Evolutionary conservation across 2,329 filamentous ascomycete species (phyloP).

Genomic region (Ampelomyces quisqualis): DNA sequence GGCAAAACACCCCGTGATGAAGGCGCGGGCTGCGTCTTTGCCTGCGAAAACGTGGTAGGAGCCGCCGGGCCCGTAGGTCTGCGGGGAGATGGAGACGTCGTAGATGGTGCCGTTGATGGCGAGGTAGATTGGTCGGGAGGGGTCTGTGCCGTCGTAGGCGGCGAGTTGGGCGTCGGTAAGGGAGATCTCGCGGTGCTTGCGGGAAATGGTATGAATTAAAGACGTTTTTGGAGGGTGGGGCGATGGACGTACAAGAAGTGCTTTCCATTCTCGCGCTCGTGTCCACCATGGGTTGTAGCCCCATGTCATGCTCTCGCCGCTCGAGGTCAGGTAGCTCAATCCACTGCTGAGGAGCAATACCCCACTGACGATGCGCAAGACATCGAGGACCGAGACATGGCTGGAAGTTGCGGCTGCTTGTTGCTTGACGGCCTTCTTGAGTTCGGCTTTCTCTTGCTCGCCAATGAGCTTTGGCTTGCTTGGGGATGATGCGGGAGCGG

Average conservation of each 20-base stretch:
- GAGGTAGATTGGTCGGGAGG: conserved; percentile 78
- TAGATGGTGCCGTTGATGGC: conserved; percentile 86
- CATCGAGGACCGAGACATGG: conserved; percentile 55
- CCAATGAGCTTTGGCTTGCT: conserved; percentile 13
- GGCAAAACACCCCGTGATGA: conserved; percentile 88
- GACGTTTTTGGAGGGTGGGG: not conserved
- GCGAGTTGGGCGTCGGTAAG: conserved; percentile 75
- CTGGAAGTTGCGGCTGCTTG: conserved; percentile 24
- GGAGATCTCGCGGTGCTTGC: conserved; percentile 58
- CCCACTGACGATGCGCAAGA: conserved; percentile 68
- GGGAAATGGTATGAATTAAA: not conserved
- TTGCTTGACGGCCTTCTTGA: conserved; percentile 27
- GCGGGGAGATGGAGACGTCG: conserved; percentile 68
- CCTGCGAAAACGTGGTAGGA: conserved; percentile 86
- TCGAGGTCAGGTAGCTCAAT: conserved; percentile 74
- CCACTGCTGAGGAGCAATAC: conserved; percentile 65
- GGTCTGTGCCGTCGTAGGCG: conserved; percentile 74
- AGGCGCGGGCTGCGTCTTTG: conserved; percentile 80
- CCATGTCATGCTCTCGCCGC: conserved; percentile 56
- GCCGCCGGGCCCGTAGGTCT: conserved; percentile 66
- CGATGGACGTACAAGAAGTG: conserved; percentile 28
- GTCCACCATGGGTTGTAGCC: conserved; percentile 44
- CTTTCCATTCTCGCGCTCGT: conserved; percentile 38
- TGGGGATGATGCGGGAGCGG: conserved; percentile 10
- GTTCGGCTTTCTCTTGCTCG: conserved; percentile 26